phyloP scores from a whole-genome alignment of 176 grass and related monocot genomes.

The Musa troglodytarum region DNA sequence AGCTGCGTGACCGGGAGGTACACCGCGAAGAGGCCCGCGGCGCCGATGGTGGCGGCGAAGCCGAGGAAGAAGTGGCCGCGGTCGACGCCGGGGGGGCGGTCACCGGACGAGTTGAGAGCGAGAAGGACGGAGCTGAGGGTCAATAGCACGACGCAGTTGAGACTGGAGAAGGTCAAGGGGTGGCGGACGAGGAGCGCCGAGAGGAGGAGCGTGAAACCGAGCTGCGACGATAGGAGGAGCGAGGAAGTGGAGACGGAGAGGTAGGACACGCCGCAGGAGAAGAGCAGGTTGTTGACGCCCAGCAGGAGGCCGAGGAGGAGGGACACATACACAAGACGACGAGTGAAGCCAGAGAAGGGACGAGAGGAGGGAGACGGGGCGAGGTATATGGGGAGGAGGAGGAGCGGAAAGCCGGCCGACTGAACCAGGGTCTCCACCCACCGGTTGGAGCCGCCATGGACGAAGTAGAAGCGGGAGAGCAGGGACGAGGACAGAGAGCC shows the following conservation, averaged over 20 bases:
- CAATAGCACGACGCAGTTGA: constrained; percentile 79
- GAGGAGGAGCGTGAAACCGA: constrained; percentile 71
- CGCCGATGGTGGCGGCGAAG: constrained; percentile 58
- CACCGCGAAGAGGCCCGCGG: constrained; percentile 58
- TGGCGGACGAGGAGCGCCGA: constrained; percentile 65
- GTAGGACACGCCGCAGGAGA: constrained; percentile 60
- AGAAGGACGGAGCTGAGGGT: constrained; percentile 61
- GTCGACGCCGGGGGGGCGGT: constrained; percentile 38
- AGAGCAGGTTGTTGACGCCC: constrained; percentile 76
- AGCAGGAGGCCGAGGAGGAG: constrained; percentile 63
- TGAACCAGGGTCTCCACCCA: constrained; percentile 92
- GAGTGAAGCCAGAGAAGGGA: constrained; percentile 50
- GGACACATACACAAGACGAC: constrained; percentile 36
- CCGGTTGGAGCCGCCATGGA: constrained; percentile 50
- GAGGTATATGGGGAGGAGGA: constrained; percentile 55
- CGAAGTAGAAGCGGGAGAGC: constrained; percentile 83
- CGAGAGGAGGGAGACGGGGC: constrained; percentile 8
- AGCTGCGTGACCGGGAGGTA: constrained; percentile 87
- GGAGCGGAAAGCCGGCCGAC: constrained; percentile 67
- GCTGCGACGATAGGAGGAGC: constrained; percentile 74
- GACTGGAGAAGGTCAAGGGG: constrained; percentile 62
- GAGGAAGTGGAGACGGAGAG: constrained; percentile 85
- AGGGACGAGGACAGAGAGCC: constrained; percentile 71
- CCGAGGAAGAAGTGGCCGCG: constrained; percentile 40
- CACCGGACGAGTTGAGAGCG: constrained; percentile 14